Conservation (phyloP, 441 rosid genomes). For the Rhodomyrtus psidioides region DNA sequence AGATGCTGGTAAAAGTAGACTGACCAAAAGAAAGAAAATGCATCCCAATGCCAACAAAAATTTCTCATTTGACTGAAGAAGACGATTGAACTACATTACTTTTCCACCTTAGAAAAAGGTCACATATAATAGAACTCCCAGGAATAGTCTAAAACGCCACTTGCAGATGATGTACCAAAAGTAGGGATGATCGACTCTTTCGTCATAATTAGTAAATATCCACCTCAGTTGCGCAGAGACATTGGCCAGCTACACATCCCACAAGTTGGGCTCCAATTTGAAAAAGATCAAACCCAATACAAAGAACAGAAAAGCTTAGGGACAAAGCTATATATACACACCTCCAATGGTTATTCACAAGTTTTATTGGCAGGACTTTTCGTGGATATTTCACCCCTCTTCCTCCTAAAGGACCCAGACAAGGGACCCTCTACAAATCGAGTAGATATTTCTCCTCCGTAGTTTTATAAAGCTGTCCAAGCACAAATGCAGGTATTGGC, state of each 20-base stretch:
- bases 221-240: background rate
- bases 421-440: no score
- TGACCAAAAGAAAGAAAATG: background rate
- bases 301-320: background rate
- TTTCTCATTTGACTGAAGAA: background rate
- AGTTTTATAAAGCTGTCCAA: no score
- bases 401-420: conserved; percentile 59
- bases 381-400: background rate
- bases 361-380: background rate
- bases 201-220: background rate
- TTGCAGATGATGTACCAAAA: background rate
- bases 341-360: background rate
- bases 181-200: background rate
- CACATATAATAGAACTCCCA: background rate
- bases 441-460: no score
- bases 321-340: background rate
- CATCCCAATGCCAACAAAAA: background rate
- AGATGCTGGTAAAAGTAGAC: background rate
- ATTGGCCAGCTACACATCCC: background rate
- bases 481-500: no score
- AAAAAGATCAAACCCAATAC: background rate
- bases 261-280: background rate
- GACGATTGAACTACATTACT: background rate
- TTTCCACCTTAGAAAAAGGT: background rate
- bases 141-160: background rate